A percentile compares a stretch with the other conserved stretches of the same genome.
phyloP scores from a whole-genome alignment of 257 asterid genomes.

The Echites panduratus region DNA sequence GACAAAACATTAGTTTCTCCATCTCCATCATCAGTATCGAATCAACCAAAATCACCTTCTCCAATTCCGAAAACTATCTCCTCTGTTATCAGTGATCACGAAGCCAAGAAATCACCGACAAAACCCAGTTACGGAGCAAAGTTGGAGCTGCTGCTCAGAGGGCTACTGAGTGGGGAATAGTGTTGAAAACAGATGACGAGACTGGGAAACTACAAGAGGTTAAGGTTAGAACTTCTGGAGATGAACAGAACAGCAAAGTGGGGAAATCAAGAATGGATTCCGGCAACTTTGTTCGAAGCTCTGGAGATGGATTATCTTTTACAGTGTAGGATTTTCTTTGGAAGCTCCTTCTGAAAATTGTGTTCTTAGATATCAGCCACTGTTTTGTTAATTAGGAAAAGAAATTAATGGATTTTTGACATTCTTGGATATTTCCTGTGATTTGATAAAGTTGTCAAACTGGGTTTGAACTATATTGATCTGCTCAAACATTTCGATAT shows the following conservation, averaged over 20 bases:
- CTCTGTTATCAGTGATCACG: slow-evolving; percentile 24
- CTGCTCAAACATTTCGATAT: too few species aligned
- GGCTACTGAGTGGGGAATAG: slow-evolving; percentile 98
- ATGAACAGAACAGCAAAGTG: slow-evolving; percentile 29
- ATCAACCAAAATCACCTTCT: not conserved
- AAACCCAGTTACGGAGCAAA: slow-evolving; percentile 15
- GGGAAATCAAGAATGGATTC: slow-evolving; percentile 56
- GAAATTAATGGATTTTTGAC: too few species aligned
- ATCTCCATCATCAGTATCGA: not conserved
- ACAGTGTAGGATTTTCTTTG: too few species aligned
- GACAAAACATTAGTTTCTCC: slow-evolving; percentile 27
- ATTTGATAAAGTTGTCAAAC: too few species aligned
- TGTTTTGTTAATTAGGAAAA: too few species aligned
- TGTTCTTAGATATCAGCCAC: too few species aligned
- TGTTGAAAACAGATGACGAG: slow-evolving; percentile 67
- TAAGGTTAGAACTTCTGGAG: slow-evolving; percentile 79
- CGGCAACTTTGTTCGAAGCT: slow-evolving; percentile 63
- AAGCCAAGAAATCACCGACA: slow-evolving; percentile 9
- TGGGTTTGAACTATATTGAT: too few species aligned
- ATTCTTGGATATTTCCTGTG: too few species aligned
- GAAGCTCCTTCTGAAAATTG: too few species aligned
- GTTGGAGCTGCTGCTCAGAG: slow-evolving; percentile 68
- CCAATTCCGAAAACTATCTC: slow-evolving; percentile 19
- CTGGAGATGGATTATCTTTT: too few species aligned
- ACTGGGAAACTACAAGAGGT: slow-evolving; percentile 86